These are phyloP conservation scores for Aspergillus eucalypticola DNA, from an alignment of 2,329 filamentous ascomycete genomes.

Conservation along the genomic window DNA sequence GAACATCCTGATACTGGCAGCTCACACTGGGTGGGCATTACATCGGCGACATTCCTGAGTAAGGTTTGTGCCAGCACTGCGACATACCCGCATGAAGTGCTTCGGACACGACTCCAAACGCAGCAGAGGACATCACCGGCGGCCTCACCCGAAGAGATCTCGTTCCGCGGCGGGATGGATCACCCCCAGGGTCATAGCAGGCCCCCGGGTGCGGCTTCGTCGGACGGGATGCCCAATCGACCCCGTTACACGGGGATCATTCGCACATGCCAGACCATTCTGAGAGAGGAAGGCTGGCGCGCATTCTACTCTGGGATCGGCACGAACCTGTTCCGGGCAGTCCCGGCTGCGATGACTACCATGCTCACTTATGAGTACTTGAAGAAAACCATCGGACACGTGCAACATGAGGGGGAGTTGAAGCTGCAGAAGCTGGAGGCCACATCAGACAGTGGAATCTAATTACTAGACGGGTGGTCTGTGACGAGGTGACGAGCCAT, in stretches of 20 bases:
- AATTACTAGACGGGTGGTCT: slow-evolving; percentile 16
- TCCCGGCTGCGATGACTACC: slow-evolving; percentile 93
- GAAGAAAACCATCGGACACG: slow-evolving; percentile 53
- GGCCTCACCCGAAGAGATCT: slow-evolving; percentile 53
- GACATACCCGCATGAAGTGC: slow-evolving; percentile 96
- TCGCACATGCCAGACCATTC: slow-evolving; percentile 78
- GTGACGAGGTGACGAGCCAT: not conserved
- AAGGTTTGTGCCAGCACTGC: slow-evolving; percentile 93
- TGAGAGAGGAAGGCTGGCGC: slow-evolving; percentile 89
- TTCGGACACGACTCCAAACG: slow-evolving; percentile 89
- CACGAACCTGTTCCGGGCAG: slow-evolving; percentile 93
- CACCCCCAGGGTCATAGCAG: slow-evolving; percentile 48
- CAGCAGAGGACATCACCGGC: slow-evolving; percentile 68
- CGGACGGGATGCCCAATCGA: slow-evolving; percentile 59
- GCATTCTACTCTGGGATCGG: slow-evolving; percentile 97
- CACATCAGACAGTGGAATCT: slow-evolving; percentile 21
- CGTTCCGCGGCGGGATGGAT: slow-evolving; percentile 46
- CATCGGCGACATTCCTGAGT: slow-evolving; percentile 86
- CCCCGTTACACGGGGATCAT: slow-evolving; percentile 73
- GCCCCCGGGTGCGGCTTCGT: slow-evolving; percentile 47
- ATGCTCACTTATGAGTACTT: slow-evolving; percentile 94
- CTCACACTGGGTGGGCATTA: slow-evolving; percentile 78
- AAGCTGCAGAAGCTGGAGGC: slow-evolving; percentile 28
- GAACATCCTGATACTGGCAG: slow-evolving; percentile 61
- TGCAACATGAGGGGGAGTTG: slow-evolving; percentile 55